Evolutionary conservation across 306 rosid species (phyloP), one percentile per base, ranked within the genome.

Genomic region (Myrica gale): DNA sequence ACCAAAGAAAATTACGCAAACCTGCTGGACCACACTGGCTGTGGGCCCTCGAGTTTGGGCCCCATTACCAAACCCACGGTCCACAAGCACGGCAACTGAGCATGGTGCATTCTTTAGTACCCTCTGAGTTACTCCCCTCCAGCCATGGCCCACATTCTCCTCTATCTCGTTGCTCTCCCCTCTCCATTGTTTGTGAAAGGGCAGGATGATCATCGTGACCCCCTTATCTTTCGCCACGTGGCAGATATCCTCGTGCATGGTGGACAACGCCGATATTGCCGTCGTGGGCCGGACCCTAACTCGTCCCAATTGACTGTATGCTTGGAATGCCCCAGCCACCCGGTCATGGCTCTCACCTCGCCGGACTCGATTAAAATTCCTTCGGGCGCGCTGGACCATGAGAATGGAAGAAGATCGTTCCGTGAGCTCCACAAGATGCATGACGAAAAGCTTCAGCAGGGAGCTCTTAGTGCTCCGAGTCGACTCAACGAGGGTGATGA

Each of bases 331-430:
- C 26, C 82, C 88, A 0, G 83, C 80, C 0, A 90, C 77, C 0
- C 85, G 85, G 51, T 88, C 86, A 7, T 79, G 85, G 89, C 90
- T 81, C 23, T 80, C 78, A 13, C 85, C 80, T 0, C 84, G 79
- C 5, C 76, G 79, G 66, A 23, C 77, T 3, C 85, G 79, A 37
- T 73, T 88, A 47, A 94, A 92, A 17, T 92, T 86, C 73, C 72
- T 88, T 2, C 84, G 89, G 13, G 78, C 92, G 0, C 92, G 89
- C 2, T 80, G 97, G 66, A 75, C 90, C 91, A 88, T 69, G 21
- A 89, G 69, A 65, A 93, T 93, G n/a, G 98, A 85, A 1, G 96
- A 93, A 0, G 96, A 79, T 4, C 97, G 93, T 50, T 91, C 98
- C 0, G 96, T 87, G 79, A 93, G 97, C 50, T 93, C 90, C 3